phyloP scores from a whole-genome alignment of 23 red algal genomes.

The Gracilaria domingensis region DNA sequence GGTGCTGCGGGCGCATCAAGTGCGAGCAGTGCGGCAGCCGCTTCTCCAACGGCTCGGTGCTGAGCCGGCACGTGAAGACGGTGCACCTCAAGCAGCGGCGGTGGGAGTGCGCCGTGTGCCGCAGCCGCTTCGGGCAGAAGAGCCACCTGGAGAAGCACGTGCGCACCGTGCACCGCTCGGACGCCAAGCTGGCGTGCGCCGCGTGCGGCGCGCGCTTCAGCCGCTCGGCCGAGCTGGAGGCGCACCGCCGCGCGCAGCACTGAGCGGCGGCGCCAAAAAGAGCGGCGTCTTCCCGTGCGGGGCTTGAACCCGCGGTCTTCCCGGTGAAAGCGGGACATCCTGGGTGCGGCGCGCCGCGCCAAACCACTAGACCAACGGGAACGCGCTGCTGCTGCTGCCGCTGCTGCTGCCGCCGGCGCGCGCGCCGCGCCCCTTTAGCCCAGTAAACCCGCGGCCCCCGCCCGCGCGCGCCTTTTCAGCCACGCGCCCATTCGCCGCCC shows the following conservation, averaged over 20 bases:
- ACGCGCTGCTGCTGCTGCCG: background rate
- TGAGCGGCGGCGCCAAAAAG: background rate
- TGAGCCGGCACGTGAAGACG: conserved; percentile 54
- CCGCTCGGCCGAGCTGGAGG: conserved; percentile 18
- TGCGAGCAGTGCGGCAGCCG: conserved; percentile 46
- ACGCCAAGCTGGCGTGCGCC: background rate
- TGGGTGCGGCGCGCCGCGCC: background rate
- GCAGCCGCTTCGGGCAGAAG: conserved; percentile 36
- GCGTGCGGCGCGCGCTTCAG: conserved; percentile 26
- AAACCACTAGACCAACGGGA: conserved; percentile 52
- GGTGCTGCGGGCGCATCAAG: conserved; percentile 22
- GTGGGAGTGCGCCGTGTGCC: conserved; percentile 42
- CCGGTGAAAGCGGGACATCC: conserved; percentile 91
- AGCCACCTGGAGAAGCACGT: conserved; percentile 46
- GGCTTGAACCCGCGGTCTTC: conserved; percentile 85
- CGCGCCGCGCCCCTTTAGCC: background rate
- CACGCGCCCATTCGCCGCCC: background rate
- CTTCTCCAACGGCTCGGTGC: conserved; percentile 39
- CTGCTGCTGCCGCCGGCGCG: background rate
- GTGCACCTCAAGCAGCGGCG: conserved; percentile 54
- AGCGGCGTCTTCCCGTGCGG: conserved; percentile 39
- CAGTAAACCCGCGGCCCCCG: too few relatives aligned
- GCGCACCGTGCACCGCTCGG: conserved; percentile 42
- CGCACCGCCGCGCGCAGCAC: background rate
- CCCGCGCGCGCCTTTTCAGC: background rate